Conservation (phyloP, 768 basidiomycete species). For the Boletus tylopilopsis region DNA sequence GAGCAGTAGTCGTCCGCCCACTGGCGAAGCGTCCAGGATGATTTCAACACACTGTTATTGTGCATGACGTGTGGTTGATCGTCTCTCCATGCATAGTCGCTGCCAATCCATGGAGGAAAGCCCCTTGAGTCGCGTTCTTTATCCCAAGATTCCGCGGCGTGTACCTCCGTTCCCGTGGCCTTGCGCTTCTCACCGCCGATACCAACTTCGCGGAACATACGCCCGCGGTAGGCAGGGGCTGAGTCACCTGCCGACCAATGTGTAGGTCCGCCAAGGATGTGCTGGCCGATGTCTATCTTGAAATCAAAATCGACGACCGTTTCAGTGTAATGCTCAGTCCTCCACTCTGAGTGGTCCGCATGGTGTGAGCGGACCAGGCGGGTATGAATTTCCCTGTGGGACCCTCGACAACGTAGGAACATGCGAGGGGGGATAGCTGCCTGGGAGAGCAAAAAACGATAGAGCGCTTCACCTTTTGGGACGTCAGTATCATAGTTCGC, state of each 20-base stretch:
- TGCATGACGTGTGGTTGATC: constrained; percentile 28
- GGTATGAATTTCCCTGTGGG: constrained; percentile 51
- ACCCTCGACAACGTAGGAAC: constrained; percentile 48
- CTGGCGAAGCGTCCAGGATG: constrained; percentile 59
- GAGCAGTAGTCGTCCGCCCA: constrained; percentile 86
- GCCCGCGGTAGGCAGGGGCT: constrained; percentile 62
- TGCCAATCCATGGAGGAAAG: constrained; percentile 47
- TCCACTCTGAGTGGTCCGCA: constrained; percentile 33
- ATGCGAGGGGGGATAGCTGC: constrained; percentile 43
- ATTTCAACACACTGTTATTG: constrained; percentile 35
- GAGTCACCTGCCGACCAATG: constrained; percentile 64
- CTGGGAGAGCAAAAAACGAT: constrained; percentile 66
- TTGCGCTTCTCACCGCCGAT: constrained; percentile 33
- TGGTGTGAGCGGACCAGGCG: constrained; percentile 40
- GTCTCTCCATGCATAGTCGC: constrained; percentile 30
- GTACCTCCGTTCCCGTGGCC: constrained; percentile 41
- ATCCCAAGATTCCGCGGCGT: constrained; percentile 42
- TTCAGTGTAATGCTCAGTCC: constrained; percentile 52
- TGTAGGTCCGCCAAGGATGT: constrained; percentile 36
- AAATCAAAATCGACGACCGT: constrained; percentile 69
- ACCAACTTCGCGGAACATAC: constrained; percentile 57
- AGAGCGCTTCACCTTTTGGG: constrained; percentile 59
- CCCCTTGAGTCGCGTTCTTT: constrained; percentile 45
- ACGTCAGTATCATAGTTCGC: constrained; percentile 4
- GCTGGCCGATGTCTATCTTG: constrained; percentile 48